A percentile compares a stretch with the other conserved stretches of the same genome.
Conservation (phyloP, 2,329 filamentous ascomycete species). For the Aureobasidium sp. region DNA sequence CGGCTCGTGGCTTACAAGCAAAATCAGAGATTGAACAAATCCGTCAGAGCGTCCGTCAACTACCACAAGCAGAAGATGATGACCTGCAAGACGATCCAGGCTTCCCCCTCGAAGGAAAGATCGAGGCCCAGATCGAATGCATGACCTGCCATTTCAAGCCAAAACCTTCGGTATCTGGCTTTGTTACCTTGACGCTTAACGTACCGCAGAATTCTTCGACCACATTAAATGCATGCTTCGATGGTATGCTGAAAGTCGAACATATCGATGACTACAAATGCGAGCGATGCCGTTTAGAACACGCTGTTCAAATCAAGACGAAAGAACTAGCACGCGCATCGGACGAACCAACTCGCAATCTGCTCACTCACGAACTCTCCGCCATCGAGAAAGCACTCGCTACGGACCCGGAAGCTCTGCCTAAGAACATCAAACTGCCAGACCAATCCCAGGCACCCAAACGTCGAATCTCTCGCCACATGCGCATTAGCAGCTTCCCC, state of each 20-base stretch:
- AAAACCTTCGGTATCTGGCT: constrained; percentile 70
- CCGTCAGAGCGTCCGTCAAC: not conserved
- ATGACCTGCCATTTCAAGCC: constrained; percentile 84
- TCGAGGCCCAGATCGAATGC: constrained; percentile 94
- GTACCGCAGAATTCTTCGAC: constrained; percentile 76
- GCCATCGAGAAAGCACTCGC: constrained; percentile 62
- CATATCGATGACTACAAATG: constrained; percentile 96
- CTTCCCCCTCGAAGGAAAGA: constrained; percentile 84
- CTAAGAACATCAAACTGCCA: constrained; percentile 65
- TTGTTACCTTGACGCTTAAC: constrained; percentile 85
- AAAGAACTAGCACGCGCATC: constrained; percentile 33
- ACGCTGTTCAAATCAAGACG: constrained; percentile 56
- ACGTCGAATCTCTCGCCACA: constrained; percentile 77
- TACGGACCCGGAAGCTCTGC: constrained; percentile 71
- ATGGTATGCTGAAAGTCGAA: constrained; percentile 88
- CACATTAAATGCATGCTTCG: constrained; percentile 79
- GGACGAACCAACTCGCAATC: constrained; percentile 28
- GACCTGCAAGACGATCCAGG: constrained; percentile 45
- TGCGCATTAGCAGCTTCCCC: constrained; percentile 78
- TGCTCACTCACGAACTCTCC: constrained; percentile 50
- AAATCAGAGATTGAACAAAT: constrained; percentile 7
- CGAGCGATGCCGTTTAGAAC: constrained; percentile 79
- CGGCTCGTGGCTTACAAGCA: not conserved
- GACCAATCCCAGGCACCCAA: constrained; percentile 67
- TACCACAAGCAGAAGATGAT: constrained; percentile 20